Conservation (phyloP, 768 basidiomycete species). For the Mycena haematopus region DNA sequence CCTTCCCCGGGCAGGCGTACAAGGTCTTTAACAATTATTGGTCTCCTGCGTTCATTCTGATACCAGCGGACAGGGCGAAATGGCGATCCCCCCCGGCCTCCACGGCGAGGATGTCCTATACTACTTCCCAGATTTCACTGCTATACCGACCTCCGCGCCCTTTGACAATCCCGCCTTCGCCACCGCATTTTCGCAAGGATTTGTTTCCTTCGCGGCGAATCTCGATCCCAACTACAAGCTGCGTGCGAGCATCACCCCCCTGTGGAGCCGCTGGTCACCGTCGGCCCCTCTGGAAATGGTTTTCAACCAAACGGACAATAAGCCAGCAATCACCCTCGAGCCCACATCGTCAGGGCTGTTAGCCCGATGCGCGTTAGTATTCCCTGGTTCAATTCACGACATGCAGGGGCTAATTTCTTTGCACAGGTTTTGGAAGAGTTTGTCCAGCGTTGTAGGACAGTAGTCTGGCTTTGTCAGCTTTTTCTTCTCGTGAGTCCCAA, state of each 20-base stretch:
- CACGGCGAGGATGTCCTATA: conserved; percentile 30
- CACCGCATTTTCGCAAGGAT: conserved; percentile 34
- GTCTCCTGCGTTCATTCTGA: background rate
- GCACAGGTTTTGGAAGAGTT: no score
- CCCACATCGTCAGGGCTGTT: conserved; percentile 29
- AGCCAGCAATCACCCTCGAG: background rate
- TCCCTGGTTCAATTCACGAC: conserved; percentile 5
- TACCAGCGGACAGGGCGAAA: conserved; percentile 25
- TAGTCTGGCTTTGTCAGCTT: no score
- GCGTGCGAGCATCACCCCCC: conserved; percentile 19
- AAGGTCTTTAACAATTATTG: conserved; percentile 1
- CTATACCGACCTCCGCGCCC: background rate
- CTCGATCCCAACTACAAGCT: conserved; percentile 34
- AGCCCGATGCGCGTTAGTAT: no score
- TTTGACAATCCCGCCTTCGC: conserved; percentile 34
- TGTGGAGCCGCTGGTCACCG: conserved; percentile 13
- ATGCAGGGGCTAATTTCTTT: no score
- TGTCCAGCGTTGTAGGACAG: no score
- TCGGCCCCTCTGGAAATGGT: no score
- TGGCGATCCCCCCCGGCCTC: conserved; percentile 30
- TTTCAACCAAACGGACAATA: conserved; percentile 30
- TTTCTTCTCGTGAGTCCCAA: no score
- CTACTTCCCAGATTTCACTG: conserved; percentile 29
- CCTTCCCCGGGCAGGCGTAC: conserved; percentile 2
- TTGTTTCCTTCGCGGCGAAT: conserved; percentile 31